A percentile compares a stretch with the other conserved stretches of the same genome.
phyloP scores from a whole-genome alignment of 371 early-diverging fungal species.

The Syncephalastrum sp. region DNA sequence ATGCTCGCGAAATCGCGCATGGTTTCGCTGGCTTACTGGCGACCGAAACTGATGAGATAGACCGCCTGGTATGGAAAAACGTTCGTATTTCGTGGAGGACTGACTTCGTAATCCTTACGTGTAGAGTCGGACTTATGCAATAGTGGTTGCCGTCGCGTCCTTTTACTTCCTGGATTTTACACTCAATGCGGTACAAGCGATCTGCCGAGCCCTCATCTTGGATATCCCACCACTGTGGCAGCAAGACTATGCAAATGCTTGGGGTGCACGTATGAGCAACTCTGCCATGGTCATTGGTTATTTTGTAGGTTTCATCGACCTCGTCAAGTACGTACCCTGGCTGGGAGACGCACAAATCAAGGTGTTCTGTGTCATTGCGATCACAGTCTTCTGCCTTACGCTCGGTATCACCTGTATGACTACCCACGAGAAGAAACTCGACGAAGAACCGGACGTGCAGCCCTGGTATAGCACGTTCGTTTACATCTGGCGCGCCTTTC shows the following conservation, averaged over 20 bases:
- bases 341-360: conserved; percentile 68
- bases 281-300: conserved; percentile 74
- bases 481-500: conserved; percentile 60
- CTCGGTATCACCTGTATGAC: conserved; percentile 55
- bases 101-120: neutral
- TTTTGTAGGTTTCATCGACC: conserved; percentile 66
- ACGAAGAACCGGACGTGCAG: conserved; percentile 29
- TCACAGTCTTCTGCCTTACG: conserved; percentile 50
- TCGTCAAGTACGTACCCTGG: conserved; percentile 59
- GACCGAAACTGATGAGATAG: conserved; percentile 60
- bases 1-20: conserved; percentile 55
- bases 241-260: conserved; percentile 71
- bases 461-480: conserved; percentile 54
- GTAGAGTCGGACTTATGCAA: conserved; percentile 26
- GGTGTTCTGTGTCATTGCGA: conserved; percentile 64
- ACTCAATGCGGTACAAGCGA: conserved; percentile 72
- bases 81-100: neutral
- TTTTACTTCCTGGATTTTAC: conserved; percentile 83
- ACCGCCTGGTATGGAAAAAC: conserved; percentile 23
- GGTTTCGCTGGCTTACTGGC: conserved; percentile 7
- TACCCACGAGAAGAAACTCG: conserved; percentile 49
- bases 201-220: conserved; percentile 73
- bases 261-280: conserved; percentile 78
- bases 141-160: conserved; percentile 62
- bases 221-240: conserved; percentile 71